Percentiles rank a stretch among this genome's conserved stretches.
Conservation (phyloP, 176 grass and related monocot species). For the Areca catechu region DNA sequence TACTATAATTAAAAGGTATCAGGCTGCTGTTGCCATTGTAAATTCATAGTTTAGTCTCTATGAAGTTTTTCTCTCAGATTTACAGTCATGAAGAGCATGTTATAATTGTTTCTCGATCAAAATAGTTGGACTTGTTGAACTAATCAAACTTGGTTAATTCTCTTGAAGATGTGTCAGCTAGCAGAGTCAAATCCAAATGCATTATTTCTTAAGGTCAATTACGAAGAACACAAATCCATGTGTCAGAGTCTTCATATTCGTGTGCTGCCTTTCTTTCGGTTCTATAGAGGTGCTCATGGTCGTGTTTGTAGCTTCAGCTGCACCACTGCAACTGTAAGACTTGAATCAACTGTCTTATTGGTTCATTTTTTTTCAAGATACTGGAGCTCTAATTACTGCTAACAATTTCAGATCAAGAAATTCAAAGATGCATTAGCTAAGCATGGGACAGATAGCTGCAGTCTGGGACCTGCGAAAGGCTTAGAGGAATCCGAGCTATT, state of each 20-base stretch:
- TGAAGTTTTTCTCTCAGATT: no score
- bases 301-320: slow-evolving; percentile 65
- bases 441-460: slow-evolving; percentile 25
- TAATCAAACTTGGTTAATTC: not conserved
- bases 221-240: slow-evolving; percentile 32
- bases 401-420: slow-evolving; percentile 41
- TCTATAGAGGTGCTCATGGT: slow-evolving; percentile 42
- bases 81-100: no score
- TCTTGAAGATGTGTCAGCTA: slow-evolving; percentile 50
- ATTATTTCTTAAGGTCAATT: slow-evolving; percentile 51
- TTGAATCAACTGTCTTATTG: not conserved
- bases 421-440: slow-evolving; percentile 48
- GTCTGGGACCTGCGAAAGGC: slow-evolving; percentile 27
- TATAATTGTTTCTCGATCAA: no score
- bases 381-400: no score
- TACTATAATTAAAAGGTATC: no score
- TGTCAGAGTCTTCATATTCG: slow-evolving; percentile 25
- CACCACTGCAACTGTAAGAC: slow-evolving; percentile 46
- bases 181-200: slow-evolving; percentile 32
- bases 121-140: no score
- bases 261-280: slow-evolving; percentile 44
- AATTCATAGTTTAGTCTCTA: no score
- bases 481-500: slow-evolving; percentile 20
- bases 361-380: no score
- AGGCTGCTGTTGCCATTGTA: no score